Conservation (phyloP, 305 asterid genomes). For the Striga hermonthica region DNA sequence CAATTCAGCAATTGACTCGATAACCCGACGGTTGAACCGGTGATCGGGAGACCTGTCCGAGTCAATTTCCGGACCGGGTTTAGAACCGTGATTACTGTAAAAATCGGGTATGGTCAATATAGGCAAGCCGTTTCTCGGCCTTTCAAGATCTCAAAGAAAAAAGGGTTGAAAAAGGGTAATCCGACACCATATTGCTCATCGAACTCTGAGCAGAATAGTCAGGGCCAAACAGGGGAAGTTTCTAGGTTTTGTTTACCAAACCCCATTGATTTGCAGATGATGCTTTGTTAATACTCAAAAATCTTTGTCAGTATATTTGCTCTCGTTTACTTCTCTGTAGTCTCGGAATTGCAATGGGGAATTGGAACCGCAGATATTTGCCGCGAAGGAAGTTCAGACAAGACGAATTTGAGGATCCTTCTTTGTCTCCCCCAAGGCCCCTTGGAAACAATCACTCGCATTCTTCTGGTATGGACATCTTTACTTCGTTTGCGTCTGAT, state of each 20-base stretch:
- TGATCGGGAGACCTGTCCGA: too few species aligned
- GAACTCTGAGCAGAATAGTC: too few species aligned
- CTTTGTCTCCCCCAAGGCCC: neutral
- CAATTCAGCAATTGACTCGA: too few species aligned
- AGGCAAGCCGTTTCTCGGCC: too few species aligned
- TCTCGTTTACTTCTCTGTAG: neutral
- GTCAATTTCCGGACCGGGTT: too few species aligned
- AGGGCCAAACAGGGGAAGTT: neutral
- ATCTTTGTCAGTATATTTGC: neutral
- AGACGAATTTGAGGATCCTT: neutral
- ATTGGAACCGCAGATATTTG: constrained; percentile 2
- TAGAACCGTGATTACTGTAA: too few species aligned
- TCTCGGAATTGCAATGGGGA: neutral
- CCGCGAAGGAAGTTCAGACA: constrained; percentile 4
- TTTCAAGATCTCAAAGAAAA: too few species aligned
- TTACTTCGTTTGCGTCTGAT: neutral
- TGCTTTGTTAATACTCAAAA: neutral
- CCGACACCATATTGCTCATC: too few species aligned
- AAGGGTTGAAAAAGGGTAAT: too few species aligned
- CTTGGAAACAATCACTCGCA: neutral
- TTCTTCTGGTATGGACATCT: neutral
- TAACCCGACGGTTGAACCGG: too few species aligned
- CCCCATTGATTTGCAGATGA: too few species aligned
- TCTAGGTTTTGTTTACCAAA: neutral
- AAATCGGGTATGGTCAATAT: too few species aligned